A percentile compares a stretch with the other conserved stretches of the same genome.
phyloP scores from a whole-genome alignment of 257 asterid species.

The Scutellaria baicalensis region DNA sequence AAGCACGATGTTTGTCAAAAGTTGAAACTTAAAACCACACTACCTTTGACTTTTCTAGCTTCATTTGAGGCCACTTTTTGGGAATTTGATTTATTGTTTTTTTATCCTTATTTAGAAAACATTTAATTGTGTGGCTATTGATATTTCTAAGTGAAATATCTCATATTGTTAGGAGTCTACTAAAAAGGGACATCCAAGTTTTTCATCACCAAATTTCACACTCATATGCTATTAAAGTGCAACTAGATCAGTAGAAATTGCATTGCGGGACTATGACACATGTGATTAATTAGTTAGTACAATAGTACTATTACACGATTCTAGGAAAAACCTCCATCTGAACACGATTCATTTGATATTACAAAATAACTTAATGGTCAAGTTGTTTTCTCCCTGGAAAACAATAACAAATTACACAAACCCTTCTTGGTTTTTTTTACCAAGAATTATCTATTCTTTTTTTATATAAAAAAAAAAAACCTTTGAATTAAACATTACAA shows the following conservation, averaged over 20 bases:
- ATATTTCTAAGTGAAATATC: background rate
- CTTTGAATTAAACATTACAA: background rate
- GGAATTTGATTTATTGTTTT: background rate
- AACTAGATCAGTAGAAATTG: background rate
- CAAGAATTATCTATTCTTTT: too few relatives aligned
- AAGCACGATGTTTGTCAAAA: slow-evolving; percentile 34
- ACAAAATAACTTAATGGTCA: too few relatives aligned
- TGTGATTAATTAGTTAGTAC: background rate
- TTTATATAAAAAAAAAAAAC: too few relatives aligned
- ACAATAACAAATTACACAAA: too few relatives aligned
- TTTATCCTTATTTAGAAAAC: background rate
- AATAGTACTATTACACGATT: background rate
- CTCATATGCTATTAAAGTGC: too few relatives aligned
- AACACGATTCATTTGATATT: background rate
- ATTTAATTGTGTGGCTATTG: too few relatives aligned
- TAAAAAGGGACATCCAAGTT: background rate
- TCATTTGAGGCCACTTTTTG: slow-evolving; percentile 18
- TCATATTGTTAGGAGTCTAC: background rate
- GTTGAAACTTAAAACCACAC: slow-evolving; percentile 23
- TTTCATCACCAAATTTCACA: background rate
- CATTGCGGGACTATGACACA: background rate
- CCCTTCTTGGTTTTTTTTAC: too few relatives aligned
- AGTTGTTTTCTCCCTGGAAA: too few relatives aligned
- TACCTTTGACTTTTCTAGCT: slow-evolving; percentile 26
- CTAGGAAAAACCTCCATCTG: too few relatives aligned